Conservation (phyloP, 1,284 basidiomycete species). For the Peniophora sp. region DNA sequence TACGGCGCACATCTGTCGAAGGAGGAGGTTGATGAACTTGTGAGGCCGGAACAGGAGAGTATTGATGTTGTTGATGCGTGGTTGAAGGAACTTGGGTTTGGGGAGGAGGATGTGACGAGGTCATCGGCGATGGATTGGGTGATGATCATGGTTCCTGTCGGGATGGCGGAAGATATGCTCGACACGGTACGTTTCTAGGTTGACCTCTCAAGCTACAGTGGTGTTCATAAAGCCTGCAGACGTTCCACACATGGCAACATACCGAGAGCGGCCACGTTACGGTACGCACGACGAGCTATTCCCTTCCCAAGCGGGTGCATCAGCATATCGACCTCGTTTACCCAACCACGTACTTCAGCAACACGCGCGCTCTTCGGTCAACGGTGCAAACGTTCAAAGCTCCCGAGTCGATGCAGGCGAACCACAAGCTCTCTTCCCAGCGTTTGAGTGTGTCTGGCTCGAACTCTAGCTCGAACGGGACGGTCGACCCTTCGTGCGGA, state of each 20-base stretch:
- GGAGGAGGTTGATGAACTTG: conserved; percentile 52
- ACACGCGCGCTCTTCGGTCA: conserved; percentile 36
- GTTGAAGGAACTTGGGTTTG: conserved; percentile 49
- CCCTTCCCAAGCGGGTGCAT: conserved; percentile 53
- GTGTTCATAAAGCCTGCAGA: conserved; percentile 2
- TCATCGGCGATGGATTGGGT: conserved; percentile 68
- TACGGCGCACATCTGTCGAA: conserved; percentile 66
- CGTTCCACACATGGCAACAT: conserved; percentile 42
- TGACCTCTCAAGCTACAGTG: neutral
- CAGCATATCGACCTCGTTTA: conserved; percentile 65
- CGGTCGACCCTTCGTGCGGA: conserved; percentile 36
- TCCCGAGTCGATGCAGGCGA: neutral
- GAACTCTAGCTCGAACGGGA: conserved; percentile 21
- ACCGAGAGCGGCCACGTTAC: conserved; percentile 39
- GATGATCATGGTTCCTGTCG: conserved; percentile 47
- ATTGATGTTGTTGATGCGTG: conserved; percentile 51
- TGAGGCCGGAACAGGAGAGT: conserved; percentile 49
- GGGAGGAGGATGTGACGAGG: conserved; percentile 34
- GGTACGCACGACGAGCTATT: conserved; percentile 62
- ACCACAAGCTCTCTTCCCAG: too few species aligned
- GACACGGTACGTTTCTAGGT: conserved; percentile 4
- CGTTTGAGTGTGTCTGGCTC: conserved; percentile 11
- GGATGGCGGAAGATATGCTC: conserved; percentile 40
- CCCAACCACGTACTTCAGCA: conserved; percentile 67
- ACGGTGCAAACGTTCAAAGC: conserved; percentile 29